Conservation (phyloP, 192 early-diverging fungal genomes). For the Geranomyces michiganensis region DNA sequence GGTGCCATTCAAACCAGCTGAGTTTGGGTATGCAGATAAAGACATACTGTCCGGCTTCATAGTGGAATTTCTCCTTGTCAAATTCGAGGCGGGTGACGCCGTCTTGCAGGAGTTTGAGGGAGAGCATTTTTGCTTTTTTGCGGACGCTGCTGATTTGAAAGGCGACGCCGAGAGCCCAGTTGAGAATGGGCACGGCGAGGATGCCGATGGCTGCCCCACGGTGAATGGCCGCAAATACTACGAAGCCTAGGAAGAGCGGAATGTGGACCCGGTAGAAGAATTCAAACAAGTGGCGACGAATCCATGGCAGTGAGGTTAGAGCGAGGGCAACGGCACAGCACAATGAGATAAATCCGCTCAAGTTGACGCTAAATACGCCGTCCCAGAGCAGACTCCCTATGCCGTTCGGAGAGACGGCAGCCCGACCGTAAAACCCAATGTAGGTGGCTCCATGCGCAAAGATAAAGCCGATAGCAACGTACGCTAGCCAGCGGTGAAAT, state of each 20-base stretch:
- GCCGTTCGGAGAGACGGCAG: not conserved
- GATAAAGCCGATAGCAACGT: not conserved
- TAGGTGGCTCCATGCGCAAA: not conserved
- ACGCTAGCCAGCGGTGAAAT: slow-evolving; percentile 1
- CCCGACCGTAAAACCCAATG: not conserved
- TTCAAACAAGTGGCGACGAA: slow-evolving; percentile 12
- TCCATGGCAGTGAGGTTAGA: slow-evolving; percentile 6
- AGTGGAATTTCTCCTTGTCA: not conserved
- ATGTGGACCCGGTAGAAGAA: slow-evolving; percentile 10
- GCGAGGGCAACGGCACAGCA: not conserved
- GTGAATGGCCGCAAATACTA: slow-evolving; percentile 8
- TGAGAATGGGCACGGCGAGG: not conserved
- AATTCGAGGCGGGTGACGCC: slow-evolving; percentile 10
- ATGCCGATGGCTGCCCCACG: not conserved
- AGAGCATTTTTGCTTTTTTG: not conserved
- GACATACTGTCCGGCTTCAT: slow-evolving; percentile 79
- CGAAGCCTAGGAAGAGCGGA: slow-evolving; percentile 4
- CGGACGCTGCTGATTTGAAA: not conserved
- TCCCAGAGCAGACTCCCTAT: not conserved
- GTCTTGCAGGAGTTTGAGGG: not conserved
- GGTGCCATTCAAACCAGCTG: slow-evolving; percentile 69
- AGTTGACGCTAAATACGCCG: not conserved
- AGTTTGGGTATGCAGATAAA: slow-evolving; percentile 72
- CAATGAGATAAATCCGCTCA: not conserved
- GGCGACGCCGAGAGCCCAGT: not conserved